A percentile compares a stretch with the other conserved stretches of the same genome.
Evolutionary conservation across 1,139 yeast species (phyloP).

Genomic region (Yamadazyma taylorii): DNA sequence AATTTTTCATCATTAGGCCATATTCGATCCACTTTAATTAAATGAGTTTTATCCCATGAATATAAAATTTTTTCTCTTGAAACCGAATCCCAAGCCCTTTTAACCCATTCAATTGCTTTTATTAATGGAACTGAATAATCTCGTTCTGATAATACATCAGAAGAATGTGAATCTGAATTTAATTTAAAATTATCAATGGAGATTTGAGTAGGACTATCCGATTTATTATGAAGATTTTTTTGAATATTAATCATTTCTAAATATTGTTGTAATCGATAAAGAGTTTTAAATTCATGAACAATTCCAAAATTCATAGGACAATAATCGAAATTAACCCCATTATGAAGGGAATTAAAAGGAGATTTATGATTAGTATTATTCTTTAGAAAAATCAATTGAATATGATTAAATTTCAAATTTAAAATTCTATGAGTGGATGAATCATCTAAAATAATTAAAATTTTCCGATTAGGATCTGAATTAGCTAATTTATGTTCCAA

Average conservation of each 20-base stretch:
- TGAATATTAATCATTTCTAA: slow-evolving; percentile 48
- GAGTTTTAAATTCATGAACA: slow-evolving; percentile 58
- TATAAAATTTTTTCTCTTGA: slow-evolving; percentile 45
- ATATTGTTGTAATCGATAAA: slow-evolving; percentile 61
- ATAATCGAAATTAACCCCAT: slow-evolving; percentile 47
- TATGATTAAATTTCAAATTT: slow-evolving; percentile 54
- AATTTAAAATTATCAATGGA: slow-evolving; percentile 10
- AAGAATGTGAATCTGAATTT: slow-evolving; percentile 14
- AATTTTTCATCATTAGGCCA: slow-evolving; percentile 24
- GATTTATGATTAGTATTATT: slow-evolving; percentile 43
- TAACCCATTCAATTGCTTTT: slow-evolving; percentile 58
- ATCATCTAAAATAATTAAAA: slow-evolving; percentile 58
- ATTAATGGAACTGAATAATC: slow-evolving; percentile 51
- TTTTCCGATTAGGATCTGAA: slow-evolving; percentile 43
- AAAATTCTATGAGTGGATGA: slow-evolving; percentile 63
- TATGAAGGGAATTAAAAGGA: slow-evolving; percentile 34
- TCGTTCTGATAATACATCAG: slow-evolving; percentile 33
- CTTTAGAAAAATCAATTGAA: slow-evolving; percentile 45
- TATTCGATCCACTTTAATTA: slow-evolving; percentile 19
- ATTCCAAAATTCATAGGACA: slow-evolving; percentile 68
- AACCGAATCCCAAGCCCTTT: slow-evolving; percentile 54
- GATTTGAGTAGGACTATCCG: slow-evolving; percentile 1
- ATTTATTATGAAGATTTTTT: slow-evolving; percentile 13
- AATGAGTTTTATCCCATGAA: slow-evolving; percentile 51
- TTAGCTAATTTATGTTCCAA: slow-evolving; percentile 55